Evolutionary conservation across 1,284 basidiomycete genomes (phyloP), one percentile per base, ranked within the genome.

Genomic region (Microbotryum lychnidis-dioicae): DNA sequence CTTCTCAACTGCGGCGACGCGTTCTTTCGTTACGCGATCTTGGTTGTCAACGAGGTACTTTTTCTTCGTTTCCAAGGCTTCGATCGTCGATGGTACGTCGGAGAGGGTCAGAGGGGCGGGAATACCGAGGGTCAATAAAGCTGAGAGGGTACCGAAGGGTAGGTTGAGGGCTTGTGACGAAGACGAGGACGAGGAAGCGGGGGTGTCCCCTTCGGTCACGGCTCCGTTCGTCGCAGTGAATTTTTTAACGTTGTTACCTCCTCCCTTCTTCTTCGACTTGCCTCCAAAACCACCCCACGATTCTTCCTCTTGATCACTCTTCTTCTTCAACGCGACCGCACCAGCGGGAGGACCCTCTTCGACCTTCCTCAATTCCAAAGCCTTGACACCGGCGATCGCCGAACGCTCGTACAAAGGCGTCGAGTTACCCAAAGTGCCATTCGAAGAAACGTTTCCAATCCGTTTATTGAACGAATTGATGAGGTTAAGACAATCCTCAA

Each of bases 401-500:
- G 73, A 69, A 55, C 71, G 62, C 46, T 57, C 57, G n/a, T 54
- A 62, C 12, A 69, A 69, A 9, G 74, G 62, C 37, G 37, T 42
- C 33, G 70, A 66, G 10, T 76, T 57, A 16, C 61, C 71, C 29
- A 73, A 72, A 16, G 72, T 66, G 25, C 74, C 73, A 57, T 79
- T 42, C 37, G 74, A 21, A 77, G 71, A 50, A 80, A 61, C 59
- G 50, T 71, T 68, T 4, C 73, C 71, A 60, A 69, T 65, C 3
- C 69, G 51, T 87, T 89, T 46, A 82, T 71, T 85, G 77, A 99
- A 88, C 76, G 84, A 87, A 75, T 91, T 88, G 75, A 98, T 89
- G 66, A 96, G 83, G 8, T 88, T 93, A 73, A 91, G 87, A 78
- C 92, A 97, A 76, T 98, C 96, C 78, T 98, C 92, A 71, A 98